phyloP scores from a whole-genome alignment of 148 eudicot genomes.

The Rhododendron vialii region DNA sequence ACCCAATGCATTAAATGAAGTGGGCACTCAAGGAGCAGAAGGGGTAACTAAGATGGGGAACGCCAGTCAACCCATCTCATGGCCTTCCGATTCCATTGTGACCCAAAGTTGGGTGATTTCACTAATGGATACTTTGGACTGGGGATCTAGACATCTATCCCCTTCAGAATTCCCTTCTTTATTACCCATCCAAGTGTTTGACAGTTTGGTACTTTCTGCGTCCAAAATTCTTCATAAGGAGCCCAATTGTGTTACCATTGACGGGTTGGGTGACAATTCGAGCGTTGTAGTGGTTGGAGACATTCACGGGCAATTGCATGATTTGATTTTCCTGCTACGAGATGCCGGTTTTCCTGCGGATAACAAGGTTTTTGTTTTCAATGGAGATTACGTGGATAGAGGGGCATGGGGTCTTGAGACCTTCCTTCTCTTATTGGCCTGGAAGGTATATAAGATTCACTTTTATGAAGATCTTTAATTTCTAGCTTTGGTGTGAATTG shows the following conservation, averaged over 20 bases:
- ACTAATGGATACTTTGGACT: constrained; percentile 60
- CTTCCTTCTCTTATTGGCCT: constrained; percentile 58
- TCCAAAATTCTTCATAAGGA: constrained; percentile 82
- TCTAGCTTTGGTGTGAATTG: background rate
- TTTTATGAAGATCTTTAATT: background rate
- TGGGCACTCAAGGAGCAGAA: background rate
- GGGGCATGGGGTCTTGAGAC: constrained; percentile 99
- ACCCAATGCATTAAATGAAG: background rate
- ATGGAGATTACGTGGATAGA: constrained; percentile 95
- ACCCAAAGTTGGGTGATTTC: constrained; percentile 56
- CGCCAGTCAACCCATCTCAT: constrained; percentile 40
- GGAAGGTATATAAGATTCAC: background rate
- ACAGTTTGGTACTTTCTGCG: constrained; percentile 47
- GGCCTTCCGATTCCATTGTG: constrained; percentile 49
- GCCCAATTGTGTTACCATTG: constrained; percentile 73
- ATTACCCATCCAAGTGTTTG: constrained; percentile 61
- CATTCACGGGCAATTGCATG: constrained; percentile 25
- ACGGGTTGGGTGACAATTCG: constrained; percentile 25
- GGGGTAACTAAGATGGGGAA: background rate
- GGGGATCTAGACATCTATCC: constrained; percentile 50
- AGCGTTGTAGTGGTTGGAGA: constrained; percentile 84
- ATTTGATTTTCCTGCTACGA: background rate
- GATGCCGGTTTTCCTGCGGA: background rate
- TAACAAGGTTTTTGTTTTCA: constrained; percentile 51
- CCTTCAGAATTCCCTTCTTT: constrained; percentile 64